These are phyloP conservation scores for Rhododendron henanense DNA, from an alignment of 148 eudicot genomes.

Conservation along the genomic window DNA sequence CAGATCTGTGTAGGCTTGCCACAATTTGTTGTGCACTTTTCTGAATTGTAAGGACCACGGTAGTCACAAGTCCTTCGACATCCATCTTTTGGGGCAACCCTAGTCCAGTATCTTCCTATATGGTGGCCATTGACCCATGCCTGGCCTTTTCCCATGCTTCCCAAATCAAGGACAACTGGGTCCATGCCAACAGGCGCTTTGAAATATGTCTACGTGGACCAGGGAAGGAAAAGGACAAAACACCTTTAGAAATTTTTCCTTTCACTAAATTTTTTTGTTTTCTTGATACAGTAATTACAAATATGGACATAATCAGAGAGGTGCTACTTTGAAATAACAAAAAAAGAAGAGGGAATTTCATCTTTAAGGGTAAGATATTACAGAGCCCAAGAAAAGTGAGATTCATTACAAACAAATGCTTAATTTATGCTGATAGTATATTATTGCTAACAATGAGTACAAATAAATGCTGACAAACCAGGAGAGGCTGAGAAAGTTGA, in stretches of 20 bases:
- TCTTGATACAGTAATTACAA: background rate
- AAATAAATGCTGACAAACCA: background rate
- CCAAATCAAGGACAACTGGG: constrained; percentile 72
- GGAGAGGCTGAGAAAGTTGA: background rate
- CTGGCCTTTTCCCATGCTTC: constrained; percentile 97
- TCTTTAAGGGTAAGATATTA: background rate
- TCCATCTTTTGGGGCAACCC: constrained; percentile 63
- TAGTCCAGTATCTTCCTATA: constrained; percentile 89
- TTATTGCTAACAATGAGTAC: background rate
- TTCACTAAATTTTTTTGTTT: background rate
- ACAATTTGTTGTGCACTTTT: constrained; percentile 79
- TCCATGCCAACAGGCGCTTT: constrained; percentile 67
- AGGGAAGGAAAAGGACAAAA: background rate
- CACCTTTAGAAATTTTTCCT: background rate
- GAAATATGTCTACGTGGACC: constrained; percentile 53
- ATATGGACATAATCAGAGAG: background rate
- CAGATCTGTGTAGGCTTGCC: constrained; percentile 88
- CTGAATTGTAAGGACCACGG: constrained; percentile 71
- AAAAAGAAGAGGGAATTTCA: background rate
- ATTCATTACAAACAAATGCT: background rate
- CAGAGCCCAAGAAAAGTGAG: background rate
- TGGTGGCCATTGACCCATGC: constrained; percentile 96
- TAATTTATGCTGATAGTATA: background rate
- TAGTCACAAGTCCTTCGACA: constrained; percentile 69
- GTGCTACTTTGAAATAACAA: background rate